Percentiles rank a stretch among this genome's conserved stretches.
Evolutionary conservation across 108 stramenopile genomes (phyloP).

Genomic region (Nannochloropsis gaditana): DNA sequence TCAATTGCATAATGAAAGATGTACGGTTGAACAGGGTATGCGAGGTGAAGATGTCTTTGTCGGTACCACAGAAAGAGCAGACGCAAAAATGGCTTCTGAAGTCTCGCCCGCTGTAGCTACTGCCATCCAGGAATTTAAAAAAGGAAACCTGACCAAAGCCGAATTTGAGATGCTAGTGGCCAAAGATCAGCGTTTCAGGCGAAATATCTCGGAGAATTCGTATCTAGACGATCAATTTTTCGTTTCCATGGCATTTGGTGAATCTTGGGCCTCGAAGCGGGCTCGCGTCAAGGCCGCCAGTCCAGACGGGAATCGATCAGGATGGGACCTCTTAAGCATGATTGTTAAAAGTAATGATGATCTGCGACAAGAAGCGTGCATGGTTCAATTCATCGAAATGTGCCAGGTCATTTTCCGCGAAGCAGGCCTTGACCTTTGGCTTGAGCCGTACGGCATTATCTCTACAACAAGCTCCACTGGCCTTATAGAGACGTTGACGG

Average conservation of each 20-base stretch:
- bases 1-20: neutral
- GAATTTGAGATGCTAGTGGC: slow-evolving; percentile 48
- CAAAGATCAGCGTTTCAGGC: slow-evolving; percentile 39
- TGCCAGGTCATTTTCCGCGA: slow-evolving; percentile 82
- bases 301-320: slow-evolving; percentile 61
- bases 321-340: slow-evolving; percentile 81
- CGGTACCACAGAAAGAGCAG: neutral
- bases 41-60: too few species aligned
- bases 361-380: slow-evolving; percentile 79
- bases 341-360: slow-evolving; percentile 99
- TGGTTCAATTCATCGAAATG: slow-evolving; percentile 87
- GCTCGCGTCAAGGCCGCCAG: slow-evolving; percentile 70
- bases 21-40: neutral
- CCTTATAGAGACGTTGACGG: slow-evolving; percentile 77
- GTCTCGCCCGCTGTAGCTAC: slow-evolving; percentile 30
- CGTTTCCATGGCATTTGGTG: slow-evolving; percentile 64
- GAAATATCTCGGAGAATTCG: slow-evolving; percentile 39
- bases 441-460: slow-evolving; percentile 85
- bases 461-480: slow-evolving; percentile 82
- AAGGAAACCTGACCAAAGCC: slow-evolving; percentile 39
- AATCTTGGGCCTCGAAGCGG: slow-evolving; percentile 86
- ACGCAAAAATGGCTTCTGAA: neutral
- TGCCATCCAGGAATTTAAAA: slow-evolving; percentile 26
- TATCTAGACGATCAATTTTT: slow-evolving; percentile 44
- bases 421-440: slow-evolving; percentile 75